Conservation (phyloP, 768 basidiomycete species). For the Nidularia pulvinata region DNA sequence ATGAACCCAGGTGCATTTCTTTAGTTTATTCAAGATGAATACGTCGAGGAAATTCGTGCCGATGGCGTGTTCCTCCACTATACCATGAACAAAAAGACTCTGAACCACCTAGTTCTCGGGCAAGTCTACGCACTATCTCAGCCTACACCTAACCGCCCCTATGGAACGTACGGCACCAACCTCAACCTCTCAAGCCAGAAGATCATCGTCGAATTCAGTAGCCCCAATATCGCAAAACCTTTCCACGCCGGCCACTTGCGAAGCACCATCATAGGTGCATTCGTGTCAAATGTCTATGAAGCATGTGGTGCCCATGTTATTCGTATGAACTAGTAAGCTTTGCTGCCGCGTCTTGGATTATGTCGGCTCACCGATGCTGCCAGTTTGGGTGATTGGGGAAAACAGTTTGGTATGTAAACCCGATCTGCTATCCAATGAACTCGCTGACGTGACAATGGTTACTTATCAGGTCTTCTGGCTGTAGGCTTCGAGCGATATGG, state of each 20-base stretch:
- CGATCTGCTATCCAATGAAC: not conserved
- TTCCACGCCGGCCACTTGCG: slow-evolving; percentile 93
- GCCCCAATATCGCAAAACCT: slow-evolving; percentile 91
- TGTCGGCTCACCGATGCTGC: no score
- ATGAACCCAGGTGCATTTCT: no score
- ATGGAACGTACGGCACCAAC: slow-evolving; percentile 68
- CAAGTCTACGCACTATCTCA: not conserved
- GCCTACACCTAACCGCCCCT: slow-evolving; percentile 18
- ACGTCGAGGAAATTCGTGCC: no score
- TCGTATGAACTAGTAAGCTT: slow-evolving; percentile 64
- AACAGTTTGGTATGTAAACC: slow-evolving; percentile 57
- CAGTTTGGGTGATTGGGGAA: slow-evolving; percentile 89
- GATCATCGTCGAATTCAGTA: slow-evolving; percentile 81
- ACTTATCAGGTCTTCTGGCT: not conserved
- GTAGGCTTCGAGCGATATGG: not conserved
- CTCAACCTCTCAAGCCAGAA: slow-evolving; percentile 69
- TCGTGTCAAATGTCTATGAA: slow-evolving; percentile 81
- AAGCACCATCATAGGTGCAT: slow-evolving; percentile 90
- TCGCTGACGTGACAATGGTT: not conserved
- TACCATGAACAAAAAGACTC: no score
- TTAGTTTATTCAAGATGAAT: no score
- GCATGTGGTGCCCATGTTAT: slow-evolving; percentile 84
- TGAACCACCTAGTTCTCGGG: not conserved
- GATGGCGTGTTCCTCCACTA: no score
- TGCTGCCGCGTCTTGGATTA: no score